A percentile compares a stretch with the other conserved stretches of the same genome.
Conservation (phyloP, 768 basidiomycete species). For the Mycena maculata region DNA sequence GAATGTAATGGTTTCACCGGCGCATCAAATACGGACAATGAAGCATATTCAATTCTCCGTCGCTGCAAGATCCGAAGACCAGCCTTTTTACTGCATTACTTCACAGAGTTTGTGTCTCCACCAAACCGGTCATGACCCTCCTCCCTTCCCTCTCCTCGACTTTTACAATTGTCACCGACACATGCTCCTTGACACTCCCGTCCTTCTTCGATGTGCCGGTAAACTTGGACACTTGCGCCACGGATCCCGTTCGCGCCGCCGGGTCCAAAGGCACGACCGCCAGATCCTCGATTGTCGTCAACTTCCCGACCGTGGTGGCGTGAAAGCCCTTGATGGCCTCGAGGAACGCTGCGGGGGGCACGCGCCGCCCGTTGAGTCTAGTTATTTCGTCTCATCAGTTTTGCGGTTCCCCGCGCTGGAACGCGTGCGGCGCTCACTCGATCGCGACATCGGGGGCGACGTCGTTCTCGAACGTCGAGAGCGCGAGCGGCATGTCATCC, state of each 20-base stretch:
- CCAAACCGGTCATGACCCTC: not conserved
- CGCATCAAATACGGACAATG: no score
- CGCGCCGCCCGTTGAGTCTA: not conserved
- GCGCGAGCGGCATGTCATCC: slow-evolving; percentile 10
- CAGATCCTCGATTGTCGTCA: slow-evolving; percentile 17
- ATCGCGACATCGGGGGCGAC: slow-evolving; percentile 13
- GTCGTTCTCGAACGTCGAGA: slow-evolving; percentile 20
- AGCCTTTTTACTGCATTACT: no score
- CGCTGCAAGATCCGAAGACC: no score
- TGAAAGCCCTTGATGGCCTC: slow-evolving; percentile 21
- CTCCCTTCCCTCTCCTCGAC: not conserved
- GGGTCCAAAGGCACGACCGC: slow-evolving; percentile 6
- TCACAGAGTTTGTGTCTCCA: not conserved
- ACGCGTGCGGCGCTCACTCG: slow-evolving; percentile 1
- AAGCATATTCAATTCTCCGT: no score
- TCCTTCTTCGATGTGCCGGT: not conserved
- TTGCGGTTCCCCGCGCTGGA: no score
- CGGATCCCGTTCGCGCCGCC: slow-evolving; percentile 10
- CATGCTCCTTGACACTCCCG: not conserved
- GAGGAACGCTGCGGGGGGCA: slow-evolving; percentile 12
- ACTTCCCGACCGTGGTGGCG: not conserved
- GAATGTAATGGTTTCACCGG: no score
- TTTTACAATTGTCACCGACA: not conserved
- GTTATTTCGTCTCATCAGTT: no score
- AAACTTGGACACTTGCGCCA: slow-evolving; percentile 15